Conservation (phyloP, 371 early-diverging fungal genomes). For the Mortierella sp. region DNA sequence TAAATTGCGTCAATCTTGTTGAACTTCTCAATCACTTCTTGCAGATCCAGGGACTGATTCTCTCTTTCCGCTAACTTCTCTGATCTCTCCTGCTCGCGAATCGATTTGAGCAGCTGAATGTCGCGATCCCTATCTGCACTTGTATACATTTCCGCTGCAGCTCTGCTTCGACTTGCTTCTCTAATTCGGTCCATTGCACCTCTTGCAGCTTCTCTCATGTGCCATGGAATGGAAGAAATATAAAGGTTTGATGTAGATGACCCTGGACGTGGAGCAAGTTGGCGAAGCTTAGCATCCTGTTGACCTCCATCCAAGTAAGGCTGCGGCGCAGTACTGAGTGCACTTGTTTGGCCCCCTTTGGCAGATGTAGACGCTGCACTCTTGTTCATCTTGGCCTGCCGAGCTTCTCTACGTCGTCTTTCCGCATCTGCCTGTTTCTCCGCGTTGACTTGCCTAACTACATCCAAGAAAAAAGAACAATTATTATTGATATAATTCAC, state of each 20-base stretch:
- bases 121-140: constrained; percentile 45
- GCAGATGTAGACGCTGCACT: constrained; percentile 2
- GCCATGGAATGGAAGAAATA: background rate
- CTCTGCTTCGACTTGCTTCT: constrained; percentile 28
- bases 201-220: constrained; percentile 18
- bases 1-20: constrained; percentile 55
- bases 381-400: constrained; percentile 20
- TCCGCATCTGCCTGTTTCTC: constrained; percentile 39
- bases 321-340: background rate
- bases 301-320: constrained; percentile 14
- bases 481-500: background rate
- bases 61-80: constrained; percentile 29
- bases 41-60: constrained; percentile 10
- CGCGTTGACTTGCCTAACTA: constrained; percentile 42
- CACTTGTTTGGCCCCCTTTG: background rate
- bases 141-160: constrained; percentile 33
- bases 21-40: constrained; percentile 54
- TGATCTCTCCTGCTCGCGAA: constrained; percentile 40
- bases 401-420: constrained; percentile 35
- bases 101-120: constrained; percentile 19
- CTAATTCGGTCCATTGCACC: constrained; percentile 38
- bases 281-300: constrained; percentile 10
- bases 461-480: background rate
- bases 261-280: constrained; percentile 26
- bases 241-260: background rate